Conservation (phyloP, 371 early-diverging fungal species). For the Blastocladiella emersonii region DNA sequence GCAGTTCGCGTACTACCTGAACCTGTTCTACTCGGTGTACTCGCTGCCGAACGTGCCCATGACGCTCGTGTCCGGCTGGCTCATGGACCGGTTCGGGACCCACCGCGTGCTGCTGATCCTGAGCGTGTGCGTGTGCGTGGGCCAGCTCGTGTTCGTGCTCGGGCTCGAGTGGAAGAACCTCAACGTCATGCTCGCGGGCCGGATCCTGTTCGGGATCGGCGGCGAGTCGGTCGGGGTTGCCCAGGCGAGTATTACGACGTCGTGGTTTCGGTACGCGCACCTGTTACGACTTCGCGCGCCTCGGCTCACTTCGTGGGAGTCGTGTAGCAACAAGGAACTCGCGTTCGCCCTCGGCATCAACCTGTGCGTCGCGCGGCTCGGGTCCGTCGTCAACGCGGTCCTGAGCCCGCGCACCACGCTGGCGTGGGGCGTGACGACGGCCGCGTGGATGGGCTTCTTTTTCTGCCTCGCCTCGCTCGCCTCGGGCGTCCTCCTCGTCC, state of each 20-base stretch:
- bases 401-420: conserved; percentile 35
- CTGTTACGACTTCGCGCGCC: not conserved
- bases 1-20: not conserved
- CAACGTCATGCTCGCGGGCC: conserved; percentile 31
- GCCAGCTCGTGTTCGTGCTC: conserved; percentile 35
- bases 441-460: conserved; percentile 34
- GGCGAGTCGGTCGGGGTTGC: conserved; percentile 44
- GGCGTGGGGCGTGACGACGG: conserved; percentile 21
- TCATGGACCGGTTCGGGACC: conserved; percentile 23
- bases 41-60: conserved; percentile 50
- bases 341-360: conserved; percentile 46
- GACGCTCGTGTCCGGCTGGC: conserved; percentile 37
- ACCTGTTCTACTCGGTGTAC: conserved; percentile 13
- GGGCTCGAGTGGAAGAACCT: conserved; percentile 25
- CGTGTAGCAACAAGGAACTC: conserved; percentile 35
- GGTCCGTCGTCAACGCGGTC: conserved; percentile 42
- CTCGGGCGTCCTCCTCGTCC: conserved; percentile 21
- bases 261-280: conserved; percentile 18
- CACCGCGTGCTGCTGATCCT: conserved; percentile 25
- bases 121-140: conserved; percentile 30
- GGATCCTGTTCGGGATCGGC: conserved; percentile 48
- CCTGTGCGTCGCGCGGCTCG: conserved; percentile 40
- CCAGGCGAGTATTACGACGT: conserved; percentile 29
- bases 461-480: conserved; percentile 32
- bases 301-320: too few species aligned